Evolutionary conservation across 768 basidiomycete species (phyloP).

Genomic region (Hydnomerulius pinastri): DNA sequence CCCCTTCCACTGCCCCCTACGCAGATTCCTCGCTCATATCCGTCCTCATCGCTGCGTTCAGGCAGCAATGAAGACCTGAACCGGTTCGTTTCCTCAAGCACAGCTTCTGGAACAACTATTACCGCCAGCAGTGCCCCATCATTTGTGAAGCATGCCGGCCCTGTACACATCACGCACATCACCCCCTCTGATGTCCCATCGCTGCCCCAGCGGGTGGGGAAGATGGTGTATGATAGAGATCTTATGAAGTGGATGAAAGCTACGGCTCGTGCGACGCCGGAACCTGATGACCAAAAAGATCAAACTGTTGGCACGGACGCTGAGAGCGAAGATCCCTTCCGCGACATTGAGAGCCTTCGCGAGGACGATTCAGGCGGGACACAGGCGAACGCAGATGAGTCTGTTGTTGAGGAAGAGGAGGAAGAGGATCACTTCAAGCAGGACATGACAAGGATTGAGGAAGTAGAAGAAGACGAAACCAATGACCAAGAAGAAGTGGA

Average conservation of each 20-base stretch:
- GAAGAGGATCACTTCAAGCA: constrained; percentile 16
- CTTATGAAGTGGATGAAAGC: constrained; percentile 86
- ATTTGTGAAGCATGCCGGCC: constrained; percentile 82
- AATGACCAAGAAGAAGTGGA: constrained; percentile 70
- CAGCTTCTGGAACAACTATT: constrained; percentile 71
- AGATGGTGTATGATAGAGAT: constrained; percentile 84
- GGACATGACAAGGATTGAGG: constrained; percentile 45
- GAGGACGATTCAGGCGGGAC: constrained; percentile 53
- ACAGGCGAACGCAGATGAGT: constrained; percentile 1
- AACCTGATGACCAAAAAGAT: constrained; percentile 31
- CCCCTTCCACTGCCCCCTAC: constrained; percentile 35
- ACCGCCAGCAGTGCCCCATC: constrained; percentile 75
- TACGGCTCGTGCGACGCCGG: constrained; percentile 38
- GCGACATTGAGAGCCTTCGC: constrained; percentile 84
- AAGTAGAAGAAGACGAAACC: constrained; percentile 42
- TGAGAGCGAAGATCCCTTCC: constrained; percentile 86
- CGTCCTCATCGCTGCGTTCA: constrained; percentile 52
- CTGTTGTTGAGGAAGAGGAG: constrained; percentile 15
- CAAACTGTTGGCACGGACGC: constrained; percentile 37
- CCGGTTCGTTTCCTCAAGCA: constrained; percentile 89
- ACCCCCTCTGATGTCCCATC: constrained; percentile 75
- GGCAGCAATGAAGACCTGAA: constrained; percentile 72
- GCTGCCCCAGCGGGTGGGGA: constrained; percentile 77
- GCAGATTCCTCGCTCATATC: constrained; percentile 38
- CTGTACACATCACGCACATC: constrained; percentile 78